Base-by-base conservation (phyloP, 2,329 filamentous ascomycete species). In the Penicillium hordei region DNA sequence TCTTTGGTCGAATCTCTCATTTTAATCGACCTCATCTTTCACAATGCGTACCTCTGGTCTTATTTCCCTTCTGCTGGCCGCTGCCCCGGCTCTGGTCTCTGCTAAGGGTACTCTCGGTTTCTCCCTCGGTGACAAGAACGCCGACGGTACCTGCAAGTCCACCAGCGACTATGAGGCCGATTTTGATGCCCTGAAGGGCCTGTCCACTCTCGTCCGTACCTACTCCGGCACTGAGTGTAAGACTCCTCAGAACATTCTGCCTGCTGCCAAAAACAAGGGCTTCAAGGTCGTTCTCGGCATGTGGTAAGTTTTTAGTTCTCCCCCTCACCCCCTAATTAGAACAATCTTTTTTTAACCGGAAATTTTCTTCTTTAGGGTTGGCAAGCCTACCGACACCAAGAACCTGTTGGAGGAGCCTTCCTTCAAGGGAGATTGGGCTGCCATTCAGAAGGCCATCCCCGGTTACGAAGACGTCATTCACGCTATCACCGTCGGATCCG, bases 221-320 rank as follows among this genome's bases (percentile, higher is more conserved):
- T 91, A 90, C 74, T 81, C 87, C 21, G 85, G 86, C 19, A 82
- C 79, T 52, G 86, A 90, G 56, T 90, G 88, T 75, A 79, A 89
- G 62, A 83, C 82, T 44, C 84, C 86, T 7, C 77, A 83, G 70
- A 75, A 84, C 60, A 84, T 89, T 54, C 73, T 90, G 29, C 86
- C 87, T 4, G 87, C 86, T 36, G 87, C 88, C 1, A 85, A 86
- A 77, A 71, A 72, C 45, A 85, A 86, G 73, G 82, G 80, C 19
- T 86, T 89, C 75, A 78, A 88, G 75, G 86, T 90, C 60, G 78
- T 90, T n/a, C 75, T 90, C 40, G 88, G 86, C 60, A 83, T 90
- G 69, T 90, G 87, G 87, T 86, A 75, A 63, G 79, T 67, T n/a
- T 27, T 34, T 19, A n/a, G 8, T 49, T 12, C 27, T 42, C 21